phyloP scores from a whole-genome alignment of 768 basidiomycete species.

The Kwoniella europaea region DNA sequence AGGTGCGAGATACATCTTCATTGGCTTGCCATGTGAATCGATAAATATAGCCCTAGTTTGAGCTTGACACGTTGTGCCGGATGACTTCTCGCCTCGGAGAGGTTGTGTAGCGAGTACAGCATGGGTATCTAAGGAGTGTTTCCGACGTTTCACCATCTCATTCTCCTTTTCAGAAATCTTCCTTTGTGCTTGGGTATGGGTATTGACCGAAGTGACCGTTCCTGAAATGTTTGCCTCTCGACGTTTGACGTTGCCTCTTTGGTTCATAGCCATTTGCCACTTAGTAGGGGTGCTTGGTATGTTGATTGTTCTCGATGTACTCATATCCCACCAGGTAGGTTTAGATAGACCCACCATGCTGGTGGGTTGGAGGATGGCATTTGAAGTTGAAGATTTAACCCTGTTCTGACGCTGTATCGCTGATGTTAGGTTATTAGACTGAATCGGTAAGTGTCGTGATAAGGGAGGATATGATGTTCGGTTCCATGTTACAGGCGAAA shows the following conservation, averaged over 20 bases:
- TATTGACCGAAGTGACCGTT: too few relatives aligned
- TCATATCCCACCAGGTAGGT: background rate
- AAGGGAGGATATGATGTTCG: background rate
- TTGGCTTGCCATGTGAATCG: background rate
- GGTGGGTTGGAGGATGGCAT: background rate
- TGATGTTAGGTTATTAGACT: background rate
- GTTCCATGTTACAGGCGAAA: background rate
- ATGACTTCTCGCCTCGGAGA: background rate
- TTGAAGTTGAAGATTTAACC: background rate
- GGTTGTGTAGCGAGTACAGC: background rate
- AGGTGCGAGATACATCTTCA: background rate
- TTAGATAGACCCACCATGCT: background rate
- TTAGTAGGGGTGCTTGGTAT: background rate
- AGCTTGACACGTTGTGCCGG: background rate
- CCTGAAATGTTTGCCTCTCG: too few relatives aligned
- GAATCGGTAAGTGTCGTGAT: background rate
- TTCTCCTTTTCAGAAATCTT: too few relatives aligned
- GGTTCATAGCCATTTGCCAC: background rate
- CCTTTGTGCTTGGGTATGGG: too few relatives aligned
- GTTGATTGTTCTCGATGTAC: background rate
- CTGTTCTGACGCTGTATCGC: background rate
- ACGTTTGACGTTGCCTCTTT: background rate
- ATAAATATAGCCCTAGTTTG: background rate
- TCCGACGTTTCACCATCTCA: background rate
- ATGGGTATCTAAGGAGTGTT: background rate